Percentiles rank a stretch among this genome's conserved stretches.
Evolutionary conservation across 148 eudicot genomes (phyloP).

Genomic region (Beta vulgaris): DNA sequence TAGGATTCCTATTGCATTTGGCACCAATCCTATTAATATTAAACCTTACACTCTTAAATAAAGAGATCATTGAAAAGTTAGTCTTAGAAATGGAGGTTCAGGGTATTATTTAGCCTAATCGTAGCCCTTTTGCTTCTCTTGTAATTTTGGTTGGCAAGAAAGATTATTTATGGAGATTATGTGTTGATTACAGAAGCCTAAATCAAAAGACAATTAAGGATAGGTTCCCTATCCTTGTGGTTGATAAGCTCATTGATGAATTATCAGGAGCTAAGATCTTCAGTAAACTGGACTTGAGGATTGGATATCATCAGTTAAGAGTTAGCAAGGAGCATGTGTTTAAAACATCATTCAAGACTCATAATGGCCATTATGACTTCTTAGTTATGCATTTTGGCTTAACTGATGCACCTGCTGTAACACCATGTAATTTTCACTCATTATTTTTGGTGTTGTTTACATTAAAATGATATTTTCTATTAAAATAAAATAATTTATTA

Average conservation of each 20-base stretch:
- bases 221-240: not conserved
- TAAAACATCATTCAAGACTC: too few relatives aligned
- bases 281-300: not conserved
- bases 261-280: not conserved
- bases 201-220: not conserved
- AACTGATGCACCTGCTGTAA: not conserved
- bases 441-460: too few relatives aligned
- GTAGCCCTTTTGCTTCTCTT: not conserved
- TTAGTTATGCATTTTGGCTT: too few relatives aligned
- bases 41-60: not conserved
- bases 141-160: not conserved
- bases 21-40: not conserved
- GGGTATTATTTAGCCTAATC: not conserved
- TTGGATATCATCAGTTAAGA: too few relatives aligned
- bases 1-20: not conserved
- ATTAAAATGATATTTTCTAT: too few relatives aligned
- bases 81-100: not conserved
- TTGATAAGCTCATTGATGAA: not conserved
- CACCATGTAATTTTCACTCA: too few relatives aligned
- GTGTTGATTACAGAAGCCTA: not conserved
- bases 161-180: not conserved
- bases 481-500: too few relatives aligned
- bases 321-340: too few relatives aligned
- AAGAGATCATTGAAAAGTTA: not conserved
- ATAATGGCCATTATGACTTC: slow-evolving; percentile 2